phyloP scores from a whole-genome alignment of 2,329 filamentous ascomycete genomes.

The Diplodia sapinea region DNA sequence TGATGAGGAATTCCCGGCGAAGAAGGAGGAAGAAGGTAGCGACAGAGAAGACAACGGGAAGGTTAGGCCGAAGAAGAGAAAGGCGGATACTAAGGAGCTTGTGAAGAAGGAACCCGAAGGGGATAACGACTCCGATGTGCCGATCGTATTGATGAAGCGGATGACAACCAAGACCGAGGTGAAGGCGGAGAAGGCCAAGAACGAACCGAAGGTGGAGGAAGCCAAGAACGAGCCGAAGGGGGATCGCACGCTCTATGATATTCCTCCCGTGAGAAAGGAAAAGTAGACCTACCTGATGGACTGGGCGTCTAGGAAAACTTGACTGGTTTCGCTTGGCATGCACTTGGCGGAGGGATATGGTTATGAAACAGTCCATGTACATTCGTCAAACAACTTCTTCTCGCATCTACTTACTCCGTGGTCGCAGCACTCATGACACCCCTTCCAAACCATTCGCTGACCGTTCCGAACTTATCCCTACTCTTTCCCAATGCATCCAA shows the following conservation, averaged over 20 bases:
- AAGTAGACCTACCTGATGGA: neutral
- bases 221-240: neutral
- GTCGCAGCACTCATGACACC: conserved; percentile 73
- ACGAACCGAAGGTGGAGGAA: neutral
- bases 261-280: neutral
- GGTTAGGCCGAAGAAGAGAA: neutral
- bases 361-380: neutral
- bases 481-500: conserved; percentile 76
- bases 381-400: neutral
- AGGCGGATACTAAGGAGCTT: conserved; percentile 3
- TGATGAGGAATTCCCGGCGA: conserved; percentile 4
- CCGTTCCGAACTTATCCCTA: conserved; percentile 83
- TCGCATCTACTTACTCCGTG: neutral
- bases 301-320: neutral
- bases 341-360: neutral
- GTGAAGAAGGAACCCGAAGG: conserved; percentile 11
- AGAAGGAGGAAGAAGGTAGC: conserved; percentile 1
- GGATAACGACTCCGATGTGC: conserved; percentile 4
- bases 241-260: neutral
- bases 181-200: neutral
- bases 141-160: neutral
- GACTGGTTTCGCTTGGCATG: neutral
- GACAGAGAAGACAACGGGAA: conserved; percentile 4
- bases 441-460: conserved; percentile 92
- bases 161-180: neutral